phyloP scores from a whole-genome alignment of 2,329 filamentous ascomycete species.

The Trichophyton schoenleinii region DNA sequence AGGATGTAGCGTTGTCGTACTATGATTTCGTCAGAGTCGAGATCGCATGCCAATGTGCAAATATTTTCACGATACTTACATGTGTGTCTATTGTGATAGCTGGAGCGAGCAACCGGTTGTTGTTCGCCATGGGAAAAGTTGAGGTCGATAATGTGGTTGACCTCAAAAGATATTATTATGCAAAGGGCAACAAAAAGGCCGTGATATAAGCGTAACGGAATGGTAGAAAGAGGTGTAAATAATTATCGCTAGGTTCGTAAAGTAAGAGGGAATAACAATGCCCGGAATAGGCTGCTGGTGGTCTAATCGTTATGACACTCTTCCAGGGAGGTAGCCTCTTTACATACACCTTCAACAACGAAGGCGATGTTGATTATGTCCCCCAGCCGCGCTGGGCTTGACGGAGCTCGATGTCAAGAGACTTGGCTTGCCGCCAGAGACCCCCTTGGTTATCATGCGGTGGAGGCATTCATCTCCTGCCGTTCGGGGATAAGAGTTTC shows the following conservation, averaged over 20 bases:
- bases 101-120: constrained; percentile 13
- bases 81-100: constrained; percentile 13
- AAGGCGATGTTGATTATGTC: neutral
- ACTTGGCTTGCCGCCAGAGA: neutral
- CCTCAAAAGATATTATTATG: neutral
- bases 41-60: neutral
- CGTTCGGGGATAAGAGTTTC: constrained; percentile 3
- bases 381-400: neutral
- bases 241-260: neutral
- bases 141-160: neutral
- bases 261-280: neutral
- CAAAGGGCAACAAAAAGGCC: neutral
- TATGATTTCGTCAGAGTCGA: constrained; percentile 6
- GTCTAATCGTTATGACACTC: neutral
- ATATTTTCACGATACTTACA: constrained; percentile 6
- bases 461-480: constrained; percentile 3
- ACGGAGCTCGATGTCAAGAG: neutral
- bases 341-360: neutral
- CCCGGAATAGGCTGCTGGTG: neutral
- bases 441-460: neutral
- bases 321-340: neutral
- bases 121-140: constrained; percentile 11
- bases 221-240: neutral
- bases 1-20: constrained; percentile 6
- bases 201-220: neutral